phyloP scores from a whole-genome alignment of 2,329 filamentous ascomycete genomes.

The Dichotomopilus funicola region DNA sequence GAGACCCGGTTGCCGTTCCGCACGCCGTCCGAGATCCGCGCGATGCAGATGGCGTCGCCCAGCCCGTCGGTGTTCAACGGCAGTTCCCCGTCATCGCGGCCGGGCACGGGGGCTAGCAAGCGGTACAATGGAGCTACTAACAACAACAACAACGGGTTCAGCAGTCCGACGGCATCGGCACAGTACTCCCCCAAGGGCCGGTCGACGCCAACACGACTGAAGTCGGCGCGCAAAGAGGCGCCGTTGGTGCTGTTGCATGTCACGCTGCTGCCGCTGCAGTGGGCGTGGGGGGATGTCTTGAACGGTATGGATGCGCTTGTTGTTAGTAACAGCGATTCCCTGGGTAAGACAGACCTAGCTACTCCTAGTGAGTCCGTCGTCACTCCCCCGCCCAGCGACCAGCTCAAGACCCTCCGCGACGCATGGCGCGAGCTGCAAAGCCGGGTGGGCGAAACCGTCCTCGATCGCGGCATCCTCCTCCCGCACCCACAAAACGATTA shows the following conservation, averaged over 20 bases:
- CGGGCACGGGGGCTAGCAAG: neutral
- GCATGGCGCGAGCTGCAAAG: conserved; percentile 63
- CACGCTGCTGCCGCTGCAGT: conserved; percentile 64
- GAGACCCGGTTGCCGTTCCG: conserved; percentile 59
- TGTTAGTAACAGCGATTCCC: conserved; percentile 21
- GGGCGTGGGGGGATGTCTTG: conserved; percentile 55
- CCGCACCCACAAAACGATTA: conserved; percentile 76
- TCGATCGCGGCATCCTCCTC: conserved; percentile 66
- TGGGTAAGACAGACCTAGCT: neutral
- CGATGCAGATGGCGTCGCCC: conserved; percentile 66
- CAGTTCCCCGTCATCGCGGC: conserved; percentile 38
- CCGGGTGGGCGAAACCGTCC: conserved; percentile 64
- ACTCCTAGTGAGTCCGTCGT: conserved; percentile 9
- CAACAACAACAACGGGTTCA: conserved; percentile 44
- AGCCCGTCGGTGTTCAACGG: conserved; percentile 45
- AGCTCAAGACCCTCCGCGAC: conserved; percentile 47
- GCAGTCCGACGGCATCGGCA: conserved; percentile 46
- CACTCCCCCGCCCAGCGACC: conserved; percentile 36
- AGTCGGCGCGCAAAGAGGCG: conserved; percentile 43
- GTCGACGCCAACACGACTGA: conserved; percentile 52
- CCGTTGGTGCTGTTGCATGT: conserved; percentile 74
- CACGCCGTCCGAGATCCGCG: conserved; percentile 61
- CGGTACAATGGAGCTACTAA: neutral
- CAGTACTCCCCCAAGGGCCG: conserved; percentile 51
- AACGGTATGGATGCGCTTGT: conserved; percentile 33